Base-by-base conservation (phyloP, 805 yeast species). In the Saccharomycopsis sp. region DNA sequence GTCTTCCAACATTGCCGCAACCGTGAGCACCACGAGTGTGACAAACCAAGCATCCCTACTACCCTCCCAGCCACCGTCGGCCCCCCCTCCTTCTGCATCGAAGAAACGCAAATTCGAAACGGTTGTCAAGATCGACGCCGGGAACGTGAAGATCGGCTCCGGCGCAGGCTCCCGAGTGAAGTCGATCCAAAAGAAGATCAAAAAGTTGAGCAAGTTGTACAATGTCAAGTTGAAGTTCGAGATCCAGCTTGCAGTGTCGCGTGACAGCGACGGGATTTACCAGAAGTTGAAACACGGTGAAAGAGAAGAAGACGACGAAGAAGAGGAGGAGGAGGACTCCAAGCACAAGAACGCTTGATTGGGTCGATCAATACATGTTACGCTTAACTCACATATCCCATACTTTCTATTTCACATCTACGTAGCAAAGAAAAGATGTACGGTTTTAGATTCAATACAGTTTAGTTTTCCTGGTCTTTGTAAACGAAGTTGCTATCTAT, bases 91-190 rank as follows among this genome's bases (percentile, higher is more conserved):
- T n/a, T 5, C 17, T 5, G 22, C 22, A 5, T 5, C 7, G 22
- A 19, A 39, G 41, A 30, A 29, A 32, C 22, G 10, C 17, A 41
- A 42, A 31, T 33, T 44, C 37, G 50, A 47, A 12, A 42, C 37
- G 4, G 34, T 34, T 20, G 39, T 47, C 13, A 20, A 23, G 12
- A 41, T 47, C 21, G 46, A 44, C 20, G 13, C 38, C 6, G 39
- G 42, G n/a, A 41, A 47, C 22, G 20, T 43, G 4, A 40, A 38
- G 35, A 38, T 47, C 25, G 50, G 50, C 8, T 41, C 43, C 12
- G 48, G 50, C 4, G 50, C 48, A 5, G 48, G 48, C 19, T 43
- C 39, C 29, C 34, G 50, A 40, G 41, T 47, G 15, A 43, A 44
- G 13, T 38, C 43, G 8, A 45, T 44, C 20, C 29, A 25, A 16